A percentile compares a stretch with the other conserved stretches of the same genome.
These are phyloP conservation scores for Clavispora phyllophila DNA, from an alignment of 805 yeast genomes.

Conservation along the genomic window DNA sequence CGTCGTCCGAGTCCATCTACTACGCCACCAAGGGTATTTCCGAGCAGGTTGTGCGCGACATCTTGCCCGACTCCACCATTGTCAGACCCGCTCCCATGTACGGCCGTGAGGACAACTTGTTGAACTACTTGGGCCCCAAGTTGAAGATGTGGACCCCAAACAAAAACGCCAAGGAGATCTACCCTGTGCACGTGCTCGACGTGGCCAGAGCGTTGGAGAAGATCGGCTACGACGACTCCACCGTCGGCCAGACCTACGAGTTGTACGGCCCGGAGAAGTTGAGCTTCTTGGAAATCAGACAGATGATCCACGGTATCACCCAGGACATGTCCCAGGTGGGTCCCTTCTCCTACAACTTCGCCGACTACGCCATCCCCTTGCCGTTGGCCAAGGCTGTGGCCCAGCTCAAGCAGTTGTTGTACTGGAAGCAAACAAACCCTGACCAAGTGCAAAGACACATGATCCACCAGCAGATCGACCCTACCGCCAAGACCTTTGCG, in stretches of 20 bases:
- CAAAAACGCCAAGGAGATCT: slow-evolving; percentile 53
- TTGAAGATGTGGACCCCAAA: slow-evolving; percentile 62
- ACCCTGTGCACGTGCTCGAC: slow-evolving; percentile 73
- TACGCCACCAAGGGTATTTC: slow-evolving; percentile 77
- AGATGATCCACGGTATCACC: slow-evolving; percentile 62
- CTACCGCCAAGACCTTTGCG: slow-evolving; percentile 54
- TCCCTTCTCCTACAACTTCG: slow-evolving; percentile 39
- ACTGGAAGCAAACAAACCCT: slow-evolving; percentile 52
- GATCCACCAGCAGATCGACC: slow-evolving; percentile 60
- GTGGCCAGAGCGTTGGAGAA: slow-evolving; percentile 75
- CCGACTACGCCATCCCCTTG: slow-evolving; percentile 42
- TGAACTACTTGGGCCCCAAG: slow-evolving; percentile 55
- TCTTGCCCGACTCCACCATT: slow-evolving; percentile 71
- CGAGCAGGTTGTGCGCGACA: slow-evolving; percentile 64
- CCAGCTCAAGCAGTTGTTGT: slow-evolving; percentile 35
- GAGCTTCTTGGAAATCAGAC: slow-evolving; percentile 58
- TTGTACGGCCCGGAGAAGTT: slow-evolving; percentile 67
- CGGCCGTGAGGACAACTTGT: slow-evolving; percentile 68
- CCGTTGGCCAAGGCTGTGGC: slow-evolving; percentile 43
- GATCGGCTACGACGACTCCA: slow-evolving; percentile 77
- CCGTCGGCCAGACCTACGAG: slow-evolving; percentile 72
- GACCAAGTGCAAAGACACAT: slow-evolving; percentile 74
- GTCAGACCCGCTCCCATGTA: slow-evolving; percentile 81
- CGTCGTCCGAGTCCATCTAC: slow-evolving; percentile 61
- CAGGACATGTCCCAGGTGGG: slow-evolving; percentile 43